Evolutionary conservation across 768 basidiomycete species (phyloP), one percentile per base, ranked within the genome.

Genomic region (Boletus speciosus): DNA sequence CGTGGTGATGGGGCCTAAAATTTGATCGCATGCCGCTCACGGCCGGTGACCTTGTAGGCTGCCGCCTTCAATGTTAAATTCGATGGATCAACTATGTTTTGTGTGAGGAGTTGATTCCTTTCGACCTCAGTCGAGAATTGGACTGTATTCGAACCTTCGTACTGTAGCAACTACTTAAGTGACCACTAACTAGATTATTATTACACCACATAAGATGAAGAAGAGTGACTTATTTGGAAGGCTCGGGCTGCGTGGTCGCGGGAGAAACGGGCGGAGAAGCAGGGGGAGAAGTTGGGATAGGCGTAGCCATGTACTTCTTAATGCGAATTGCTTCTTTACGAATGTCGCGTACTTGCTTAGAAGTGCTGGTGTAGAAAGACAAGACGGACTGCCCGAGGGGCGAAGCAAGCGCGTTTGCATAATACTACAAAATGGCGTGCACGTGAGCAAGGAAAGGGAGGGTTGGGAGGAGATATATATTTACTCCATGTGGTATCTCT

Each of bases 241-340:
- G 25, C 25, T 25, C 25, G 25, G 23, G 4, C 25, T 3, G 5
- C 25, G 3, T 46, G 5, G 50, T 19, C 23, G 60, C 49, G n/a
- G 56, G 39, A n/a, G 57, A 19, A 10, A 55, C 54, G 0, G 54
- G 9, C 14, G 47, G 2, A 5, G 56, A 41, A 14, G 61, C 46
- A 36, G 62, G 48, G 3, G 56, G 44, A 19, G 62, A 52, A 2
- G 67, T 14, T 8, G 61, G 32, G 6, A 63, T 43, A 11, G 63
- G 23, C 0, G 51, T 46, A 4, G 69, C 52, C 64, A 88, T 85
- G 60, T 88, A 79, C 51, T 76, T 79, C 25, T 85, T 83, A 64
- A 98, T 91, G 31, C 95, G 83, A 55, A 78, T 76, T 3, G 95
- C 95, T 72, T 98, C 95, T 65, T 94, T 90, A 66, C 96, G 94